Percentiles rank a stretch among this genome's conserved stretches.
Conservation (phyloP, 78 protist species). For the Dictyostelium brefeldianum region DNA sequence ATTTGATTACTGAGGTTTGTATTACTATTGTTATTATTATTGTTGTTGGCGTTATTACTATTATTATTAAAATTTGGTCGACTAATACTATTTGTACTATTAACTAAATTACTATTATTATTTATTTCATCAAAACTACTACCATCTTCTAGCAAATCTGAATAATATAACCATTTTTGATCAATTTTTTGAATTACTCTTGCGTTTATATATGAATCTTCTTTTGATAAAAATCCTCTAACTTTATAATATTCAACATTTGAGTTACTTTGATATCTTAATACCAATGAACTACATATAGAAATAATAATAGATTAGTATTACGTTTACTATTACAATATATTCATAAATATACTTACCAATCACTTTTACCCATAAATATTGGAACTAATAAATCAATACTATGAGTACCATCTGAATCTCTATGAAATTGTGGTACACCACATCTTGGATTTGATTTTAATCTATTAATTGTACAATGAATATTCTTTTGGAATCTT, state of each 20-base stretch:
- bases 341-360: slow-evolving; percentile 16
- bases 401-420: slow-evolving; percentile 1
- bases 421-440: slow-evolving; percentile 63
- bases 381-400: slow-evolving; percentile 54
- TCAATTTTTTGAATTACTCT: slow-evolving; percentile 68
- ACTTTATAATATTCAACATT: background rate
- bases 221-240: slow-evolving; percentile 64
- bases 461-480: background rate
- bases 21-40: background rate
- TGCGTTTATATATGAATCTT: slow-evolving; percentile 66
- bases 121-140: background rate
- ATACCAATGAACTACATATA: slow-evolving; percentile 42
- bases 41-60: background rate
- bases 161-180: slow-evolving; percentile 68
- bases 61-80: background rate
- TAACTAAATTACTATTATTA: background rate
- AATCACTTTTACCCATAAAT: slow-evolving; percentile 34
- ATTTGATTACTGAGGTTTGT: background rate
- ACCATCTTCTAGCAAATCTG: slow-evolving; percentile 8
- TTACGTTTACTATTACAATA: too few species aligned
- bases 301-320: too few species aligned
- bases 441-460: slow-evolving; percentile 64
- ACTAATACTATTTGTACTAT: background rate
- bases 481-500: slow-evolving; percentile 22
- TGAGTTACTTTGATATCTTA: slow-evolving; percentile 7